Base-by-base conservation (phyloP, 2,329 filamentous ascomycete genomes). In the Didymella lethalis region DNA sequence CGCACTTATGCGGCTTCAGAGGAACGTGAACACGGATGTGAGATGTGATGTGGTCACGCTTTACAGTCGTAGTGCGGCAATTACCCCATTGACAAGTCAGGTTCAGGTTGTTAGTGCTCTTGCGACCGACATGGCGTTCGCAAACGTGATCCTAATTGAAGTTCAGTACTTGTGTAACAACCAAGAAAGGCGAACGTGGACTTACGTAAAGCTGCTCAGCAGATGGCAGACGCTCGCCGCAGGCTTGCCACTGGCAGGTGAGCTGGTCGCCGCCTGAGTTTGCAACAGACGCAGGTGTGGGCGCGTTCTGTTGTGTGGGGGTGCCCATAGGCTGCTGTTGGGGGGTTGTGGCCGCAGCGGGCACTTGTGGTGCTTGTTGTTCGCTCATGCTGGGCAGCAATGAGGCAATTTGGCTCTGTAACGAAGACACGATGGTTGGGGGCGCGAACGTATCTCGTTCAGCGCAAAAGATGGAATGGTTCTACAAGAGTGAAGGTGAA, bases 1-100 rank as follows among this genome's bases (percentile, higher is more conserved):
- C 93, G 79, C 95, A 99, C 81, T 97, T 98, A 83, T 99, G 95
- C 67, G 95, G 95, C 85, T 99, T 99, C 62, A 99, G 84, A 0
- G 95, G 95, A n/a, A 99, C 94, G 78, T 99, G 95, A 53, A 98
- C 95, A 65, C 95, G 92, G 71, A 99, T 97, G 80, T 99, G 95
- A 49, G 95, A 98, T 49, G 95, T 99, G 80, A 99, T 99, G 82
- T 99, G 95, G 74, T 98, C 95, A 72, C 95, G 92, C 85, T 99
- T 98, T 77, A 98, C 94, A 2, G 94, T 98, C 47, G 93, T 97
- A 23, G 94, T 98, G 64, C 93, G 89, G 82, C 95, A 99, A 65
- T 90, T 90, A 70, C 93, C 95, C 95, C 95, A 99, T 77, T 96
- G 92, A 81, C 95, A 99, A 54, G 93, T 97, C 76, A 99, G 81